phyloP scores from a whole-genome alignment of 1,284 basidiomycete genomes.

The Moesziomyces antarcticus region DNA sequence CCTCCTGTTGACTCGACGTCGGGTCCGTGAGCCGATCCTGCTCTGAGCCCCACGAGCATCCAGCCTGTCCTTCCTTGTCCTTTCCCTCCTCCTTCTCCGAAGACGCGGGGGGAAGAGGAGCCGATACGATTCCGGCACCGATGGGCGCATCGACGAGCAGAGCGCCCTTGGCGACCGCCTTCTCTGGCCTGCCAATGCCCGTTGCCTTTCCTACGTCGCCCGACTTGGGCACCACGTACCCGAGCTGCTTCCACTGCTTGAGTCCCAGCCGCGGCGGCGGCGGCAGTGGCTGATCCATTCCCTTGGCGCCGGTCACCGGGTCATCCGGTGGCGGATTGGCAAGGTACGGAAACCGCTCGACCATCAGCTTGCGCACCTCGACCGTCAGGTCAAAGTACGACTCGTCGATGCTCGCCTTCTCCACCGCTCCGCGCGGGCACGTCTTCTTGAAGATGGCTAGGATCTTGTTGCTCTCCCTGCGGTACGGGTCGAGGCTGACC shows the following conservation, averaged over 20 bases:
- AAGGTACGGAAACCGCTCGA: slow-evolving; percentile 76
- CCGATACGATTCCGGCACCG: slow-evolving; percentile 34
- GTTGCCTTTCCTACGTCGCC: slow-evolving; percentile 67
- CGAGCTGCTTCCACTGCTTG: slow-evolving; percentile 76
- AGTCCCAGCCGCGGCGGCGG: slow-evolving; percentile 74
- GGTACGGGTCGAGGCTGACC: slow-evolving; percentile 92
- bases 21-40: slow-evolving; percentile 40
- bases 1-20: slow-evolving; percentile 35
- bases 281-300: slow-evolving; percentile 84
- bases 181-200: slow-evolving; percentile 53
- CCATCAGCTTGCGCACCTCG: slow-evolving; percentile 61
- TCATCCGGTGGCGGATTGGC: slow-evolving; percentile 52
- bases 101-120: slow-evolving; percentile 11
- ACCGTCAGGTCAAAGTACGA: slow-evolving; percentile 65
- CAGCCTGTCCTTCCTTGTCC: slow-evolving; percentile 26
- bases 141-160: slow-evolving; percentile 47
- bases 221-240: slow-evolving; percentile 78
- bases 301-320: slow-evolving; percentile 68
- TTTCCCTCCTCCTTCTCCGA: slow-evolving; percentile 6
- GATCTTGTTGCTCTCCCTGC: slow-evolving; percentile 89
- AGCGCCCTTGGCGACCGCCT: slow-evolving; percentile 39
- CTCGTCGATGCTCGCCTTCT: slow-evolving; percentile 75
- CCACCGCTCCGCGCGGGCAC: slow-evolving; percentile 74
- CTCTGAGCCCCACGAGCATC: slow-evolving; percentile 25
- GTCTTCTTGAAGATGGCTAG: slow-evolving; percentile 84